Conservation (phyloP, 179 eudicot species). For the Patellifolia procumbens region DNA sequence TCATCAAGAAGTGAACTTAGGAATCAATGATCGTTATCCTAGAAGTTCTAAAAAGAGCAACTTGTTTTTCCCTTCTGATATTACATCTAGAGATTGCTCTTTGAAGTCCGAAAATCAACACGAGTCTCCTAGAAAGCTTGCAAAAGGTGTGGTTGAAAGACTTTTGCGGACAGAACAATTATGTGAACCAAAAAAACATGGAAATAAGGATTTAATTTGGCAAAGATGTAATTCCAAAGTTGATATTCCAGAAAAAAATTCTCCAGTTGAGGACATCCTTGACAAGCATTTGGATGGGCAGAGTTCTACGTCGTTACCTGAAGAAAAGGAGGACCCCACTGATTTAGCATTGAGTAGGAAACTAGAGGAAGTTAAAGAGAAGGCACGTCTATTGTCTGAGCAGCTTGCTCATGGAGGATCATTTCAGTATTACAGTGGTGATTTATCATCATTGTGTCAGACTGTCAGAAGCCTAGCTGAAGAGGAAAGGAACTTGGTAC, state of each 20-base stretch:
- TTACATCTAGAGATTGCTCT: conserved; percentile 21
- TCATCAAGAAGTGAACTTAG: conserved; percentile 23
- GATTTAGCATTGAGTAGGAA: conserved; percentile 43
- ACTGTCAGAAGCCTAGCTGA: conserved; percentile 43
- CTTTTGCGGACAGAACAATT: conserved; percentile 35
- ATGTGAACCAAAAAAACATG: conserved; percentile 22
- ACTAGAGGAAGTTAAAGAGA: conserved; percentile 57
- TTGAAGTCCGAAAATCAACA: conserved; percentile 20
- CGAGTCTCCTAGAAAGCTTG: conserved; percentile 40
- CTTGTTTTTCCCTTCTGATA: conserved; percentile 23
- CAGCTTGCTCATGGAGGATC: conserved; percentile 48
- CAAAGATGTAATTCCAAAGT: conserved; percentile 15
- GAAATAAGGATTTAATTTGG: conserved; percentile 5
- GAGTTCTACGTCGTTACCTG: neutral
- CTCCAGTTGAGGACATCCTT: conserved; percentile 16
- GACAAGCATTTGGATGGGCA: conserved; percentile 19
- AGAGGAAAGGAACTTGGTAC: conserved; percentile 40
- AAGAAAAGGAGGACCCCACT: conserved; percentile 23
- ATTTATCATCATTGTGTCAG: conserved; percentile 44
- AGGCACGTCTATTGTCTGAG: conserved; percentile 40
- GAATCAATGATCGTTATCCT: conserved; percentile 14
- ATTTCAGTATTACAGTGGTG: conserved; percentile 34
- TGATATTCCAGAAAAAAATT: conserved; percentile 6
- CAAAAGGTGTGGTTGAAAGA: conserved; percentile 38
- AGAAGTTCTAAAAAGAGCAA: conserved; percentile 20